phyloP scores from a whole-genome alignment of 805 yeast species.

The Candida piceae region DNA sequence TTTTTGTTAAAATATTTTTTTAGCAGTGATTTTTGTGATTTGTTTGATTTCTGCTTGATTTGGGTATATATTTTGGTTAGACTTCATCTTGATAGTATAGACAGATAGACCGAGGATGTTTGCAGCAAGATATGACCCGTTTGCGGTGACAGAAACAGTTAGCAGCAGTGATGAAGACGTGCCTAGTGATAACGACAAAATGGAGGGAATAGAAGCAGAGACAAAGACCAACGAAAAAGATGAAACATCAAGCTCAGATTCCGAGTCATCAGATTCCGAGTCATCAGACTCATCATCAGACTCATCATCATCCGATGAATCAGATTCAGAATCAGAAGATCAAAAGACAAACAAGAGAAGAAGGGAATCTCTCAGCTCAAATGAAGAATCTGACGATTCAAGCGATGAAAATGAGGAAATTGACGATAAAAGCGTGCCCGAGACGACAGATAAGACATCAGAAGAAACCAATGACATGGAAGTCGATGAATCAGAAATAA shows the following conservation, averaged over 20 bases:
- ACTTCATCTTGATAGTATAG: too few relatives aligned
- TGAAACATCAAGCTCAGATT: conserved; percentile 3
- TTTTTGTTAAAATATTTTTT: too few relatives aligned
- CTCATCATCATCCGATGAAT: too few relatives aligned
- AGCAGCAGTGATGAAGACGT: conserved; percentile 28
- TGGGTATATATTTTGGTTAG: too few relatives aligned
- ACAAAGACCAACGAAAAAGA: too few relatives aligned
- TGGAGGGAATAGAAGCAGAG: conserved; percentile 1
- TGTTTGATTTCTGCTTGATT: too few relatives aligned
- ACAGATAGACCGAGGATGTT: too few relatives aligned
- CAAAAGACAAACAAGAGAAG: conserved; percentile 13
- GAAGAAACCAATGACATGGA: conserved; percentile 10
- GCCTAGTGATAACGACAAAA: conserved; percentile 8
- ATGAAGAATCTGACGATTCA: not conserved
- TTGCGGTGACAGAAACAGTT: conserved; percentile 32
- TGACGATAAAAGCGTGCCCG: too few relatives aligned
- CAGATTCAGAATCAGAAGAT: conserved; percentile 7
- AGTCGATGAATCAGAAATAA: not conserved
- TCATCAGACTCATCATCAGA: too few relatives aligned
- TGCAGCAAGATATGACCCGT: conserved; percentile 61
- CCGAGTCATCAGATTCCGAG: conserved; percentile 3
- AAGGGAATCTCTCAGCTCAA: conserved; percentile 10
- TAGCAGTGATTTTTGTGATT: too few relatives aligned
- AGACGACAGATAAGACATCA: conserved; percentile 1
- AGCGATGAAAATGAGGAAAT: conserved; percentile 1